phyloP scores from a whole-genome alignment of 2,329 filamentous ascomycete genomes.

The Paecilomyces variotii region DNA sequence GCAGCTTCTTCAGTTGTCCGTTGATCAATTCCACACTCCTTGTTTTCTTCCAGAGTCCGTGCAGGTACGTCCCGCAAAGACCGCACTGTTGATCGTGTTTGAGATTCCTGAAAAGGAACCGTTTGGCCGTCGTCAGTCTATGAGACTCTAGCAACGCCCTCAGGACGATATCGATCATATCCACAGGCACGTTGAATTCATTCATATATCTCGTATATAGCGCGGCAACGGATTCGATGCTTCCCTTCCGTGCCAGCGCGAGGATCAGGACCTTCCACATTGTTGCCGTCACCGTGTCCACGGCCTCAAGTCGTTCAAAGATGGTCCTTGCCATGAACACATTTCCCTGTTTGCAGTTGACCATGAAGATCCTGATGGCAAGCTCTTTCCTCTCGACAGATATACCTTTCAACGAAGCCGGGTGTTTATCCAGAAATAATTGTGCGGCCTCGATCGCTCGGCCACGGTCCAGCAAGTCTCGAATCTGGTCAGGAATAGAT shows the following conservation, averaged over 20 bases:
- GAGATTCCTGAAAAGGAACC: conserved; percentile 25
- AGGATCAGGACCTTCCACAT: conserved; percentile 33
- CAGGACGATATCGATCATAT: conserved; percentile 28
- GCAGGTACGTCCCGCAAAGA: conserved; percentile 29
- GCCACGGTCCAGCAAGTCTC: conserved; percentile 17
- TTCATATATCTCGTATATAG: conserved; percentile 22
- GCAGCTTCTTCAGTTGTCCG: conserved; percentile 23
- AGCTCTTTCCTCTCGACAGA: conserved; percentile 22
- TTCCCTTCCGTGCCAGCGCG: conserved; percentile 25
- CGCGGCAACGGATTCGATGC: conserved; percentile 28
- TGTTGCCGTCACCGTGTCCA: conserved; percentile 21
- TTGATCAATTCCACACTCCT: conserved; percentile 27
- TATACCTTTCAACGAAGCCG: conserved; percentile 13
- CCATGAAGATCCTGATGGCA: conserved; percentile 22
- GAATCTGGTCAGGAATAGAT: conserved; percentile 11
- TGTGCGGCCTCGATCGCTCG: conserved; percentile 30
- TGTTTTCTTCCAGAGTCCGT: conserved; percentile 32
- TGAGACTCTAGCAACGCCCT: conserved; percentile 30
- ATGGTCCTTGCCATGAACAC: conserved; percentile 30
- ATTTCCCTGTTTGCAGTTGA: conserved; percentile 30
- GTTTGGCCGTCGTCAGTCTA: conserved; percentile 28
- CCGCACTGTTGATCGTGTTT: conserved; percentile 25
- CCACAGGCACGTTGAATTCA: conserved; percentile 19
- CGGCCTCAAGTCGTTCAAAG: conserved; percentile 25
- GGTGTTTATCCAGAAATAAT: conserved; percentile 22